Evolutionary conservation across 225 moss, liverwort and hornwort genomes (phyloP).

Genomic region (Rhytidiadelphus loreus): DNA sequence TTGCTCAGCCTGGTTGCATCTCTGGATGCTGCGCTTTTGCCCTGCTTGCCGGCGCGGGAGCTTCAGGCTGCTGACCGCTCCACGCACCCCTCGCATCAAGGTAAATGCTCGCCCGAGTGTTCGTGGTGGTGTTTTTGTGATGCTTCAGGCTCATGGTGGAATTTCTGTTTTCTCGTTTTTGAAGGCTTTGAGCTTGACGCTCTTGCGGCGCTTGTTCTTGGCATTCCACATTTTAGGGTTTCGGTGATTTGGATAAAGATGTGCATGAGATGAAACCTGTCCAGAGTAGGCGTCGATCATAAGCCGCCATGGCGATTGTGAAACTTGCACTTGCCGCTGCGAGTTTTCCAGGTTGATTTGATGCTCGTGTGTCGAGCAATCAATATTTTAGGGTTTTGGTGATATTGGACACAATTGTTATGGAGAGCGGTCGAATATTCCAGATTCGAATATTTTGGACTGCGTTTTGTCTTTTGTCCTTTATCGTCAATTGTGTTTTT

Average conservation of each 20-base stretch:
- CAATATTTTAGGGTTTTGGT: not conserved
- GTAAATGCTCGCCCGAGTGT: not conserved
- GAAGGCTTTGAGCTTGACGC: not conserved
- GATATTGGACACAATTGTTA: not conserved
- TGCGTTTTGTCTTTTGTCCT: not conserved
- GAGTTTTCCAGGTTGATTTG: not conserved
- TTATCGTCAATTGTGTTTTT: not conserved
- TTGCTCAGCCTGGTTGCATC: conserved; percentile 60
- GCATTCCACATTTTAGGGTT: not conserved
- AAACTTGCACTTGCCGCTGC: not conserved
- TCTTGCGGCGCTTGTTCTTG: not conserved
- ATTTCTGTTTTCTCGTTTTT: not conserved
- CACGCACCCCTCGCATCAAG: conserved; percentile 73
- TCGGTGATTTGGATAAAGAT: not conserved
- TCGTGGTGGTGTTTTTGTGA: not conserved
- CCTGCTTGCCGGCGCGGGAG: conserved; percentile 87
- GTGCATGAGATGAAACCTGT: not conserved
- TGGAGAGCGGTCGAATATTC: not conserved
- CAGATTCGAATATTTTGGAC: not conserved
- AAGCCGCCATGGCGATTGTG: not conserved
- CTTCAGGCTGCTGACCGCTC: conserved; percentile 89
- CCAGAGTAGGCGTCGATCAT: not conserved
- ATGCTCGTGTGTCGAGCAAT: not conserved
- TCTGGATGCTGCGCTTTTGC: conserved; percentile 63
- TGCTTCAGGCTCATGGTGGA: not conserved